Evolutionary conservation across 2,329 filamentous ascomycete species (phyloP), one percentile per base, ranked within the genome.

Genomic region (Phialophora verrucosa): DNA sequence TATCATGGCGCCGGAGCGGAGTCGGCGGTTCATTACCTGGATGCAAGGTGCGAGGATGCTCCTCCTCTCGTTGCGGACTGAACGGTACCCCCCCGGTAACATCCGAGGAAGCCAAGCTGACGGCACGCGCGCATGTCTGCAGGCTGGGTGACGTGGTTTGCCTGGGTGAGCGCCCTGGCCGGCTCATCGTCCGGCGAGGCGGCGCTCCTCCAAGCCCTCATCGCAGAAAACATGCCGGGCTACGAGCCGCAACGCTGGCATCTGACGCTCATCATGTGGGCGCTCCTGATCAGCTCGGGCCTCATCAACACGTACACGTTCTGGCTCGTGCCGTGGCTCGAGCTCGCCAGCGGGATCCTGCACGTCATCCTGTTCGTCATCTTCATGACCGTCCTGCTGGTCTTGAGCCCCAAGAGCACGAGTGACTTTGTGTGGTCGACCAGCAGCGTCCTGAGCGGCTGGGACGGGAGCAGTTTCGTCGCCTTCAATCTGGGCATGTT

Each of bases 61-160:
- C 23, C 8, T 74, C 25, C 23, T 2, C 23, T 25, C 23, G 23
- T 25, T 1, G 23, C 23, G 23, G 1, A 25, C 23, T 25, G 23
- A 25, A 27, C 27, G 27, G 4, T 27, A 2, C 2, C 27, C 38
- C 38, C 3, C 6, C 32, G 38, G 11, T 51, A 23, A 23, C 14
- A 50, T 17, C 25, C 8, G n/a, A 44, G 38, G 17, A 44, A 44
- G 14, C 17, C 17, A 7, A 6, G 38, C 38, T 44, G 17, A 44
- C 14, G 14, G 14, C n/a, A 8, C 6, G 3, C 27, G 3, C 27
- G 29, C 14, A 31, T 27, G 14, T 17, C 25, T 23, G 23, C 35
- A 68, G 66, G 78, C 3, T 81, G 78, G 79, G 71, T 80, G 7
- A 81, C 79, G 1, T 81, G 78, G 78, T 76, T 79, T 54, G 78